Evolutionary conservation across 768 basidiomycete species (phyloP).

Genomic region (Psilocybe azurescens): DNA sequence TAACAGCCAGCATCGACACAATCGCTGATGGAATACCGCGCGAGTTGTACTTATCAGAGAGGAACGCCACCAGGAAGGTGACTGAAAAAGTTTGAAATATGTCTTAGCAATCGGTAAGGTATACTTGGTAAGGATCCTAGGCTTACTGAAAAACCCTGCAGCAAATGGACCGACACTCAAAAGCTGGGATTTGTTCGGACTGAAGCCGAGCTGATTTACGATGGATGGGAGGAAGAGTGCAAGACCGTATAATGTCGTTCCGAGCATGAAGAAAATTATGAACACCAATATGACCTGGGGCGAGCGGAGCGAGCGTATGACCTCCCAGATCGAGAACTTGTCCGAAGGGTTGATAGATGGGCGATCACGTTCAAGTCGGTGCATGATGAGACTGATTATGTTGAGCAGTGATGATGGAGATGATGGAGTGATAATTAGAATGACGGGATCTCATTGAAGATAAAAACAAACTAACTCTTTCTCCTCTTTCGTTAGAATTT

Average conservation of each 20-base stretch:
- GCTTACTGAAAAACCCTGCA: constrained; percentile 38
- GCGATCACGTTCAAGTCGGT: constrained; percentile 36
- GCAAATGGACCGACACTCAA: constrained; percentile 45
- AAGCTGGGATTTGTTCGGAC: constrained; percentile 34
- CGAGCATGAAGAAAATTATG: constrained; percentile 39
- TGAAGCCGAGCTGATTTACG: constrained; percentile 41
- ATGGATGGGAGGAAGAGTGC: constrained; percentile 43
- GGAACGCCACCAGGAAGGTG: constrained; percentile 9
- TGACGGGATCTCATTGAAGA: neutral
- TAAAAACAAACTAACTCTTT: constrained; percentile 32
- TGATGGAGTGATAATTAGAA: neutral
- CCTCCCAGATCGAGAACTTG: constrained; percentile 36
- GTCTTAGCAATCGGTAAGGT: neutral
- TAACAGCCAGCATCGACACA: constrained; percentile 8
- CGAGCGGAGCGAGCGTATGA: constrained; percentile 33
- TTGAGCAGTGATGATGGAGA: neutral
- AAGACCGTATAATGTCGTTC: constrained; percentile 40
- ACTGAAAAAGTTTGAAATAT: neutral
- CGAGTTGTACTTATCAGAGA: constrained; percentile 9
- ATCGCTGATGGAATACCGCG: constrained; percentile 15
- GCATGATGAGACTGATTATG: constrained; percentile 29
- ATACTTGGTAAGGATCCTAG: neutral
- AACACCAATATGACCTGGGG: constrained; percentile 41
- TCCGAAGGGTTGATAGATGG: constrained; percentile 35
- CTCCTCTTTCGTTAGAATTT: constrained; percentile 34